Evolutionary conservation across 306 rosid species (phyloP).

Genomic region (Quercus engelmannii): DNA sequence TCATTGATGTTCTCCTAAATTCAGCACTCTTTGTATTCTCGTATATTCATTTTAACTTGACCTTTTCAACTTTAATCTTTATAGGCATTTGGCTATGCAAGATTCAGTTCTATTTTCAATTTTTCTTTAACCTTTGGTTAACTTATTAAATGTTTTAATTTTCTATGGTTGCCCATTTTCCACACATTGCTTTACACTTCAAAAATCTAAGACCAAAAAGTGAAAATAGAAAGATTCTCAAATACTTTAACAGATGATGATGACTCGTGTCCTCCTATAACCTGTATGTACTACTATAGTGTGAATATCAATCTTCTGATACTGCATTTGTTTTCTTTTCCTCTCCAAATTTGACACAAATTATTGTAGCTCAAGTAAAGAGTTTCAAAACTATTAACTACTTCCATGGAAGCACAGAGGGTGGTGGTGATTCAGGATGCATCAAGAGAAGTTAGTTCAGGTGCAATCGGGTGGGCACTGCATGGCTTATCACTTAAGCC

Average conservation of each 20-base stretch:
- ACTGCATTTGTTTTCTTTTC: background rate
- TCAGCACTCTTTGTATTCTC: conserved; percentile 8
- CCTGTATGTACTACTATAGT: no score
- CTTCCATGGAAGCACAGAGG: conserved; percentile 34
- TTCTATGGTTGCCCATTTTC: background rate
- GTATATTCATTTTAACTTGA: background rate
- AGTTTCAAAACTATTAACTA: background rate
- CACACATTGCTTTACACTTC: background rate
- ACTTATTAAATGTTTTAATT: background rate
- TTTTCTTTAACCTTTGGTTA: background rate
- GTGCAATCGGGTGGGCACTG: conserved; percentile 43
- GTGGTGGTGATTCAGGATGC: conserved; percentile 74
- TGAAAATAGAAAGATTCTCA: no score
- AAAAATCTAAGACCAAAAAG: no score
- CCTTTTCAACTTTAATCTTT: background rate
- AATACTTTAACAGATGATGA: no score
- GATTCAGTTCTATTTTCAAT: background rate
- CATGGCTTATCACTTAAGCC: conserved; percentile 38
- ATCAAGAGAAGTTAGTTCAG: conserved; percentile 39
- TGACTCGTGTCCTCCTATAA: no score
- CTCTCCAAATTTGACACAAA: background rate
- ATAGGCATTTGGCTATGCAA: background rate
- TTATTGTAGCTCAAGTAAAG: background rate
- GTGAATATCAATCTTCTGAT: no score
- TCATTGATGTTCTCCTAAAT: background rate